phyloP scores from a whole-genome alignment of 2,329 filamentous ascomycete species.

The Chalaropsis thielavioides region DNA sequence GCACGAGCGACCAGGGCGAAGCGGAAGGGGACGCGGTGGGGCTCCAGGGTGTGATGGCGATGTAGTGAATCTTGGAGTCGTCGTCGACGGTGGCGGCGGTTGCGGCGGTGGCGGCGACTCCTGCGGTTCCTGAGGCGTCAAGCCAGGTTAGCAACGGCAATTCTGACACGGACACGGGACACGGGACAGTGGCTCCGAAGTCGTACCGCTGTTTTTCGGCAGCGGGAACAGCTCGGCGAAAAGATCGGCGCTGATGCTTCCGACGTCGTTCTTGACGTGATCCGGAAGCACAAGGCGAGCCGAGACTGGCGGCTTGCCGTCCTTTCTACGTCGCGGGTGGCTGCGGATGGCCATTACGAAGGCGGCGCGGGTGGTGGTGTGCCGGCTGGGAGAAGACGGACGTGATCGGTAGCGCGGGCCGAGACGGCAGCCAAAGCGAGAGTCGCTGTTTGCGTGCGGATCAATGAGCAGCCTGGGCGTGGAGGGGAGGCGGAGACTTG shows the following conservation, averaged over 20 bases:
- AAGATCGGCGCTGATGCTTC: constrained; percentile 74
- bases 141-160: constrained; percentile 19
- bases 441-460: neutral
- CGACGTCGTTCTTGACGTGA: constrained; percentile 70
- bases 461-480: neutral
- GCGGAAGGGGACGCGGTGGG: constrained; percentile 44
- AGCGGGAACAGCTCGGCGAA: constrained; percentile 65
- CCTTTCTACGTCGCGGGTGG: constrained; percentile 16
- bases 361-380: neutral
- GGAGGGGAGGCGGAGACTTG: neutral
- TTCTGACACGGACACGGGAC: neutral
- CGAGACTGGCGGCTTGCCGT: constrained; percentile 61
- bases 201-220: constrained; percentile 6
- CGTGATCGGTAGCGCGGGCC: neutral
- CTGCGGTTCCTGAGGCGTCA: constrained; percentile 20
- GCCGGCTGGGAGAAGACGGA: neutral
- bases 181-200: neutral
- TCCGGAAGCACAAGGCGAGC: constrained; percentile 75
- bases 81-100: constrained; percentile 27
- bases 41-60: constrained; percentile 62
- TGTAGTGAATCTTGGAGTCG: constrained; percentile 38
- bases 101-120: constrained; percentile 26
- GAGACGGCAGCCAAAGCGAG: neutral
- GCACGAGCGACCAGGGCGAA: constrained; percentile 71
- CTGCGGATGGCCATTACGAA: constrained; percentile 8